Conservation (phyloP, 2,329 filamentous ascomycete species). For the Metarhizium sp. region DNA sequence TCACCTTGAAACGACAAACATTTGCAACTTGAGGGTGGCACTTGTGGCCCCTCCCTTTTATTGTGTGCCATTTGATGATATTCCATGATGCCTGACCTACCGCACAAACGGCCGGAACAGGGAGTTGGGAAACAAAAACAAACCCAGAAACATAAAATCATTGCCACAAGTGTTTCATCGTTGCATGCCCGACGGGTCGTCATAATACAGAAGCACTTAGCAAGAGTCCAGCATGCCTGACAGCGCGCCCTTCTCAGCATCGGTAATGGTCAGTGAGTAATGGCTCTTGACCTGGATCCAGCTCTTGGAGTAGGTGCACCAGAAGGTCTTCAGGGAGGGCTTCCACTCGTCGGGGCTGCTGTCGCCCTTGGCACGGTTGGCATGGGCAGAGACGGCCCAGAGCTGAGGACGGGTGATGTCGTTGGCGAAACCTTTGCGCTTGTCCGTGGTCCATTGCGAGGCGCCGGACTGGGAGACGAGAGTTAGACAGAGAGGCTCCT, state of each 20-base stretch:
- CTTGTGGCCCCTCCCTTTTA: background rate
- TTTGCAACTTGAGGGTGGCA: background rate
- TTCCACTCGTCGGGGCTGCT: constrained; percentile 67
- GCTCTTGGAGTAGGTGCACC: constrained; percentile 69
- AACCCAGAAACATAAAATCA: no score
- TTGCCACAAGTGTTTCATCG: no score
- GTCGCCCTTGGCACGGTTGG: constrained; percentile 69
- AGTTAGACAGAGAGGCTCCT: background rate
- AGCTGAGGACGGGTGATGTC: constrained; percentile 69
- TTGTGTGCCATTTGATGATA: background rate
- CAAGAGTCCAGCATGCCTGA: constrained; percentile 28
- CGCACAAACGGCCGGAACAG: no score
- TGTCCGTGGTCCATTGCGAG: constrained; percentile 57
- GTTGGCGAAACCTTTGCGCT: constrained; percentile 64
- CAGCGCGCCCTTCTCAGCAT: constrained; percentile 62
- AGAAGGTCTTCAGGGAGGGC: constrained; percentile 57
- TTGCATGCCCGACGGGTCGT: no score
- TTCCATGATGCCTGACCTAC: background rate
- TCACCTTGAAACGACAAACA: background rate
- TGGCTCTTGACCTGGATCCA: constrained; percentile 73
- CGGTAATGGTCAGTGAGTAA: constrained; percentile 59
- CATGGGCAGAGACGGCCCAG: constrained; percentile 66
- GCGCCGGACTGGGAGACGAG: constrained; percentile 51
- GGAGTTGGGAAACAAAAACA: no score
- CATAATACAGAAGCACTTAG: constrained; percentile 7